Evolutionary conservation across 345 rosid genomes (phyloP).

Genomic region (Excoecaria cochinchinensis): DNA sequence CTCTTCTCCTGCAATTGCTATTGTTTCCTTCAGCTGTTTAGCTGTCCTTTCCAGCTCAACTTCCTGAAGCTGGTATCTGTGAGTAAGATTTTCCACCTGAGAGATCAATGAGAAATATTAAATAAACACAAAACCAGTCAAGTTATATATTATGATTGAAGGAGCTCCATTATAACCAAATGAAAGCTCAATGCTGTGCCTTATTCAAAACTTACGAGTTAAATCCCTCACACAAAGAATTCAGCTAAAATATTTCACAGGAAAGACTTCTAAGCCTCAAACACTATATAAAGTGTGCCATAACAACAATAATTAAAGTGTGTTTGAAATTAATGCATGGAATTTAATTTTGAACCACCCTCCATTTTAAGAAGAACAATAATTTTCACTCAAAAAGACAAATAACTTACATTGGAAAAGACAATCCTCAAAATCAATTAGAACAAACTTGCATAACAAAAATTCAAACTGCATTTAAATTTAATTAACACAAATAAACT

Average conservation of each 20-base stretch:
- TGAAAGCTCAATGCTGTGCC: background rate
- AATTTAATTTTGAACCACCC: too few relatives aligned
- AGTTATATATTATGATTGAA: background rate
- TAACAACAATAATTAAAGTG: too few relatives aligned
- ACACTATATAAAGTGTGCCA: too few relatives aligned
- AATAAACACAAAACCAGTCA: conserved; percentile 17
- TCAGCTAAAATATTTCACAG: background rate
- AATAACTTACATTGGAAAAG: too few relatives aligned
- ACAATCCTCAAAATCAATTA: too few relatives aligned
- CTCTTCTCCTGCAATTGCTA: conserved; percentile 84
- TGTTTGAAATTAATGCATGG: too few relatives aligned
- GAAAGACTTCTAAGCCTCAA: background rate
- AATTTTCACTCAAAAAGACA: too few relatives aligned
- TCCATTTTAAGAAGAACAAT: too few relatives aligned
- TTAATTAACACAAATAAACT: too few relatives aligned
- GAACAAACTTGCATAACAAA: too few relatives aligned
- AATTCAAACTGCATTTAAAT: too few relatives aligned
- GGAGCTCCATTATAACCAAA: background rate
- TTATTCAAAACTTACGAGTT: background rate
- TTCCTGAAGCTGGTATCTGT: conserved; percentile 83
- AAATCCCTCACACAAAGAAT: conserved; percentile 1
- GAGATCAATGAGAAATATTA: conserved; percentile 23
- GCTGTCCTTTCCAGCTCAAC: conserved; percentile 83
- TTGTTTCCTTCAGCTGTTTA: conserved; percentile 84
- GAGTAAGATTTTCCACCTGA: conserved; percentile 86